A percentile compares a stretch with the other conserved stretches of the same genome.
phyloP scores from a whole-genome alignment of 306 rosid genomes.

The Trifolium pratense region DNA sequence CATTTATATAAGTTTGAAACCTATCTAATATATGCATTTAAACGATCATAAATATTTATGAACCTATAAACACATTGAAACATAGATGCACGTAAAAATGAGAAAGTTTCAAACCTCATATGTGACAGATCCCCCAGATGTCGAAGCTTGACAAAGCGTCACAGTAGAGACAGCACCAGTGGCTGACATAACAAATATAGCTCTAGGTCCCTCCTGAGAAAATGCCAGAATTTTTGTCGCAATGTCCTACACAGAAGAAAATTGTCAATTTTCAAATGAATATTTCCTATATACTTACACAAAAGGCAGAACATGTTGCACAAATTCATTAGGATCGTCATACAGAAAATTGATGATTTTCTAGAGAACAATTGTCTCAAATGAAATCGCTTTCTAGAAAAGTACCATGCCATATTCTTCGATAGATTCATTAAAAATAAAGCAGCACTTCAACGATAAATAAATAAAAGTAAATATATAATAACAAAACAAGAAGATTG shows the following conservation, averaged over 20 bases:
- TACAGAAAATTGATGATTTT: constrained; percentile 12
- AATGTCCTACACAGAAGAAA: constrained; percentile 64
- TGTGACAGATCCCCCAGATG: constrained; percentile 91
- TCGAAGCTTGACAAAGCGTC: constrained; percentile 88
- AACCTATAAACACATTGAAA: background rate
- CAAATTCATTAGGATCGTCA: constrained; percentile 2
- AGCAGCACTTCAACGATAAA: constrained; percentile 11
- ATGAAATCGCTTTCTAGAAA: background rate
- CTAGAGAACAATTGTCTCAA: background rate
- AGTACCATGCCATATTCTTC: background rate
- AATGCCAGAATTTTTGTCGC: constrained; percentile 86
- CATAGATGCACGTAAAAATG: background rate
- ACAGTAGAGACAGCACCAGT: constrained; percentile 91
- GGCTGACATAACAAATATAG: constrained; percentile 85
- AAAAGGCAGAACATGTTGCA: background rate
- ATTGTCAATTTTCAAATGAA: constrained; percentile 15
- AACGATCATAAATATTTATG: background rate
- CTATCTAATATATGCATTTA: too few relatives aligned
- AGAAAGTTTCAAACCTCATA: constrained; percentile 66
- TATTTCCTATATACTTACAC: constrained; percentile 5
- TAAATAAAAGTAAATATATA: constrained; percentile 1
- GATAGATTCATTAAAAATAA: background rate
- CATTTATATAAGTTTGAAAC: too few relatives aligned
- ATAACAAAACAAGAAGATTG: background rate
- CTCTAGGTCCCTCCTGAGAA: constrained; percentile 92